Base-by-base conservation (phyloP, 768 basidiomycete genomes). In the Boletellus ananas region DNA sequence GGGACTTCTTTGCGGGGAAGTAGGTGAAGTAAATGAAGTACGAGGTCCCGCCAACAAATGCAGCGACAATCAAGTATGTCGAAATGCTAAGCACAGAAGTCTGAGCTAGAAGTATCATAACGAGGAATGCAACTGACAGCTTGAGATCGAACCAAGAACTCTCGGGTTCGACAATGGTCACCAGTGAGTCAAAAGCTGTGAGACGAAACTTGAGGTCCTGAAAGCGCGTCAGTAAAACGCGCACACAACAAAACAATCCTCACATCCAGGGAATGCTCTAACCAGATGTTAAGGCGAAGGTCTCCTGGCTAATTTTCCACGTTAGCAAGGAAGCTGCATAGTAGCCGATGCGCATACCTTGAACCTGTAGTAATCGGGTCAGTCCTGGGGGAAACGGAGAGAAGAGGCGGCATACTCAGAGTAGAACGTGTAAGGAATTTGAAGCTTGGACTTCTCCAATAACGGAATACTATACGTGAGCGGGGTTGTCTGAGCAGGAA, bases 151-250 rank as follows among this genome's bases (percentile, higher is more conserved):
- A 81, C 63, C 85, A 75, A 25, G 88, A 88, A 34, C 79, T 61
- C 50, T 85, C 84, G 16, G 90, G 88, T 63, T 93, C 90, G 34
- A 92, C 87, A 31, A 93, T 74, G 7, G 81, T 84, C 43, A 93
- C 79, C 43, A 90, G 74, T 1, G 84, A 82, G 58, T 92, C 87
- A 59, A 81, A 90, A 0, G 83, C 90, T 3, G 76, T 73, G 38
- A 84, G 75, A n/a, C 79, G 86, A 62, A 78, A 78, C 49, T 70
- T 79, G 41, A 76, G 64, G 38, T 75, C 79, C 85, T 89, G 14
- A 47, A 27, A 43, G 16, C 31, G 27, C 38, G 33, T 49, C 39
- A 20, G 16, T 16, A 18, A 3, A 36, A 33, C 3, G 34, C 7
- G 17, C 3, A 34, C 27, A 12, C 6, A 11, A 34, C 9, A 34